These are phyloP conservation scores for Acephala macrosclerotiorum DNA, from an alignment of 2,329 filamentous ascomycete genomes.

Conservation along the genomic window DNA sequence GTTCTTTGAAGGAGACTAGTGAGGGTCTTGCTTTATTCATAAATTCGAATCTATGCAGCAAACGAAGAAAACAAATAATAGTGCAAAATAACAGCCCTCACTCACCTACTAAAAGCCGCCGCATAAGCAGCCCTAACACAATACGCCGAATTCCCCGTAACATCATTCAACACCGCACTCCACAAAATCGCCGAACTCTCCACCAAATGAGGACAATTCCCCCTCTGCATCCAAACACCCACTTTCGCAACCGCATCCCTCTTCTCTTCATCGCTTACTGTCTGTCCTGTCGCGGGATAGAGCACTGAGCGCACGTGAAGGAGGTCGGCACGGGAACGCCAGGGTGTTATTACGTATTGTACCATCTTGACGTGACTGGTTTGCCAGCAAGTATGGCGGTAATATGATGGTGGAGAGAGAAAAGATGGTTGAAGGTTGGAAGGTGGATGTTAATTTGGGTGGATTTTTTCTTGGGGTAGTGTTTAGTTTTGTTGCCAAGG, in stretches of 20 bases:
- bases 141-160: conserved; percentile 50
- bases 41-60: neutral
- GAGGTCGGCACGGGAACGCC: conserved; percentile 72
- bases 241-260: conserved; percentile 64
- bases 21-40: no score
- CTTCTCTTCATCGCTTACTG: conserved; percentile 48
- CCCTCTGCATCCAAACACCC: conserved; percentile 75
- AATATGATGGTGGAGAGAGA: neutral
- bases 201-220: conserved; percentile 78
- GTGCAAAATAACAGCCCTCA: conserved; percentile 31
- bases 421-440: neutral
- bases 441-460: conserved; percentile 11
- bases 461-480: conserved; percentile 8
- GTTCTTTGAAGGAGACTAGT: no score
- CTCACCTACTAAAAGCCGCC: conserved; percentile 76
- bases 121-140: conserved; percentile 74
- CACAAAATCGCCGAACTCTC: conserved; percentile 79
- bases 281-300: conserved; percentile 66
- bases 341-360: conserved; percentile 76
- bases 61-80: neutral
- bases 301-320: conserved; percentile 70
- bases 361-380: conserved; percentile 57
- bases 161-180: conserved; percentile 73
- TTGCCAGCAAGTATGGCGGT: neutral
- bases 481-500: conserved; percentile 31